Base-by-base conservation (phyloP, 75 land plant genomes). In the Picea sitchensis region DNA sequence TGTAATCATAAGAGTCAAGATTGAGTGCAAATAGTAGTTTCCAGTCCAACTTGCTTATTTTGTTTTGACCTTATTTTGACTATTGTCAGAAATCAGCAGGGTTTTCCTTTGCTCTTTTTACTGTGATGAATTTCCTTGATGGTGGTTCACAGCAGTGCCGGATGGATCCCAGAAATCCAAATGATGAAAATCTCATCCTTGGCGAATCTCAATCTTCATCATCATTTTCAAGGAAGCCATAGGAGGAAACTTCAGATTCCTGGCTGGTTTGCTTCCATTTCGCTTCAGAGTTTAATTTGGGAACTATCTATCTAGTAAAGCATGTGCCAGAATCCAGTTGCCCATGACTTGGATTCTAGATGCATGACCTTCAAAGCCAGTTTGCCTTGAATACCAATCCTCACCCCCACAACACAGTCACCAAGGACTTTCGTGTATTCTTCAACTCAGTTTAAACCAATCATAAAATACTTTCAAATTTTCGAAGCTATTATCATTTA, bases 151-250 rank as follows among this genome's bases (percentile, higher is more conserved):
- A 14, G 15, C 2, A 34, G 32, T 67, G 36, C 17, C 5, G 0
- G 1, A 32, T 32, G 18, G 38, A 67, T 67, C 41, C 71, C 36
- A 2, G 41, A 47, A 47, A 18, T 34, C 20, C 41, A 67, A 38
- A 34, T 2, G 4, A 17, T 75, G 76, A 51, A 56, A 14, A 58
- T 54, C 17, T n/a, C 31, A 47, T 26, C 23, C 30, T 75, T 47
- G 15, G 60, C 13, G 14, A 3, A 15, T 57, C 56, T 75, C 13
- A 20, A 75, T 75, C 20, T 44, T 23, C 38, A 76, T n/a, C 30
- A 57, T 54, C 61, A 76, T 57, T 32, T 76, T 56, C 34, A 58
- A 76, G 18, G 36, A 54, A 21, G 20, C 20, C 77, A 76, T 76
- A 18, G 79, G 5, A 47, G n/a, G 7, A 60, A 30, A 15, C 3